phyloP scores from a whole-genome alignment of 164 flowering plant species.

The Vitis rupestris region DNA sequence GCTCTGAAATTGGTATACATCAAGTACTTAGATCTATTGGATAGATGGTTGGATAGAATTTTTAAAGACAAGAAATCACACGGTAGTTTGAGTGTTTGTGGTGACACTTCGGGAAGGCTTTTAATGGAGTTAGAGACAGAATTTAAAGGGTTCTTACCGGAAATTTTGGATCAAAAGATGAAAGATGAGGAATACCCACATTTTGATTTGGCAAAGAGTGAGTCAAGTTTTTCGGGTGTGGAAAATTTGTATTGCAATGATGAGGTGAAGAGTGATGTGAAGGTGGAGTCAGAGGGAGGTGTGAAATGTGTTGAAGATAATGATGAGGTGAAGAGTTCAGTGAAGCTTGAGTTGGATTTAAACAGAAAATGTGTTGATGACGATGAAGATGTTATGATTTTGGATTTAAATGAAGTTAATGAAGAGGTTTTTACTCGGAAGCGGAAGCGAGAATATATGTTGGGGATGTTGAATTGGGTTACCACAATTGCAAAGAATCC shows the following conservation, averaged over 20 bases:
- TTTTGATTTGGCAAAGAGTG: constrained; percentile 12
- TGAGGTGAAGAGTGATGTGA: neutral
- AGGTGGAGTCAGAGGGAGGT: neutral
- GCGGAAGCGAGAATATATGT: constrained; percentile 44
- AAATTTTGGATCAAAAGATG: constrained; percentile 17
- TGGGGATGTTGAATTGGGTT: constrained; percentile 59
- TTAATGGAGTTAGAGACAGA: constrained; percentile 38
- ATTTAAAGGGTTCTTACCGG: constrained; percentile 20
- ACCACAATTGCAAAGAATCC: constrained; percentile 54
- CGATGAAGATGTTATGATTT: constrained; percentile 21
- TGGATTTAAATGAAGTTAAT: constrained; percentile 19
- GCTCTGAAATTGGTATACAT: constrained; percentile 53
- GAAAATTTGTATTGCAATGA: constrained; percentile 6
- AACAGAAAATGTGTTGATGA: constrained; percentile 11
- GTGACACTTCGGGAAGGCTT: constrained; percentile 7
- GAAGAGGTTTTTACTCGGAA: constrained; percentile 28
- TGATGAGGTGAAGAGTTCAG: constrained; percentile 6
- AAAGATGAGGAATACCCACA: constrained; percentile 14
- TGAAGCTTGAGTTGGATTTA: constrained; percentile 7
- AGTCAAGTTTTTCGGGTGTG: neutral
- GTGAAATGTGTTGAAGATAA: neutral
- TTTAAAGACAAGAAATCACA: constrained; percentile 11
- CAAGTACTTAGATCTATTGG: constrained; percentile 51
- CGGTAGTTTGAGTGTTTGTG: constrained; percentile 5
- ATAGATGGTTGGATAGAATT: constrained; percentile 36